Evolutionary conservation across 2,329 filamentous ascomycete species (phyloP), one percentile per base, ranked within the genome.

Genomic region (Neospermospora avenae): DNA sequence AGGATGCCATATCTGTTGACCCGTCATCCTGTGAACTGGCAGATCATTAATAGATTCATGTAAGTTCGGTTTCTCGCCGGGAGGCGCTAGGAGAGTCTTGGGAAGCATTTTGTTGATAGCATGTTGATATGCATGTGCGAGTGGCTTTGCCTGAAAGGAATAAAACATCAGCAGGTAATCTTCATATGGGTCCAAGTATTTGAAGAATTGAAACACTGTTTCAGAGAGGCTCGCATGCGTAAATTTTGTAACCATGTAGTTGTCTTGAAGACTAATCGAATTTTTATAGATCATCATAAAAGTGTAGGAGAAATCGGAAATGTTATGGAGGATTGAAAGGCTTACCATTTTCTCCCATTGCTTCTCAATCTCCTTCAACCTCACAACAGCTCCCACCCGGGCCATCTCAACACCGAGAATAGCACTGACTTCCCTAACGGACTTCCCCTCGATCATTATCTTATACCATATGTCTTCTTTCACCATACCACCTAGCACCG

Each of bases 181-280:
- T 53, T n/a, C 20, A 59, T 42, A 34, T 24, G 4, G 13, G 28
- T 54, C 55, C 6, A 58, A 57, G 60, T 54, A 25, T 39, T 54
- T 18, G n/a, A n/a, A 22, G 41, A 42, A 35, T 20, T 39, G 42
- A 41, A 59, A 46, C 57, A 57, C 55, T 49, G 51, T 53, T 48
- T 91, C 88, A 91, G 88, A 88, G 84, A 88, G 84, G 84, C 81
- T 85, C 81, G 83, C 81, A 87, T 87, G 84, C 82, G 82, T 84
- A 84, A 79, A 79, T 79, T 84, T 82, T 88, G 81, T 93, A 93
- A 97, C 90, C 91, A 95, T 87, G 81, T 86, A 74, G 79, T 76
- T 86, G 93, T 98, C 93, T 96, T 97, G 82, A 96, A 96, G 93
- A 98, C 93, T 97, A 96, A 98, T 97, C 93, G 93, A 85, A 80